Evolutionary conservation across 805 yeast genomes (phyloP).

Genomic region (Torulaspora franciscae): DNA sequence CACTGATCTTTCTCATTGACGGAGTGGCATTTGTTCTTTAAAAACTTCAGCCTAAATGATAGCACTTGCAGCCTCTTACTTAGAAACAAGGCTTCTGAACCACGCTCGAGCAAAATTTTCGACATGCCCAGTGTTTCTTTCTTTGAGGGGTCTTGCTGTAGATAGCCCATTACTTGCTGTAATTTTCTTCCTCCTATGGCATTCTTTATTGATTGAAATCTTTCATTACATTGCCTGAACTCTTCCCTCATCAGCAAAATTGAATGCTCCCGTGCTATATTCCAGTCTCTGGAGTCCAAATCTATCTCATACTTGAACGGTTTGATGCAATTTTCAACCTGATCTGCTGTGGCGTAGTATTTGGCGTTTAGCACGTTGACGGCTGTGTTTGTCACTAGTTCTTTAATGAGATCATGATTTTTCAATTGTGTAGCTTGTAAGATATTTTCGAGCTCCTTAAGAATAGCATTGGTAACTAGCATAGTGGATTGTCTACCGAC

Average conservation of each 20-base stretch:
- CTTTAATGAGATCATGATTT: constrained; percentile 81
- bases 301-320: constrained; percentile 98
- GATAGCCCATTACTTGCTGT: constrained; percentile 72
- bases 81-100: constrained; percentile 78
- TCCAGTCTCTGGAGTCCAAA: constrained; percentile 94
- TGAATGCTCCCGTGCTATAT: constrained; percentile 71
- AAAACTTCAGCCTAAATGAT: constrained; percentile 67
- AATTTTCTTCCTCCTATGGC: constrained; percentile 81
- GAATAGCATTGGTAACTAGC: constrained; percentile 71
- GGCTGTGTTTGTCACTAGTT: constrained; percentile 81
- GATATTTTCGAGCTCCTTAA: constrained; percentile 71
- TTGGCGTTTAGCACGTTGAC: constrained; percentile 68
- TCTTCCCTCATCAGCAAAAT: constrained; percentile 74
- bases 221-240: constrained; percentile 68
- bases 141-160: constrained; percentile 39
- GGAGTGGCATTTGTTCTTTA: constrained; percentile 68
- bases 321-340: constrained; percentile 95
- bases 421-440: constrained; percentile 69
- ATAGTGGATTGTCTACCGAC: constrained; percentile 87
- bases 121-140: constrained; percentile 84
- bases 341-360: constrained; percentile 91
- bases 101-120: constrained; percentile 63
- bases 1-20: constrained; percentile 83
- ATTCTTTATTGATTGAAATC: constrained; percentile 53
- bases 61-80: constrained; percentile 67